Percentiles rank a stretch among this genome's conserved stretches.
Conservation (phyloP, 495 filamentous ascomycete species). For the Astrothelium subdiscretum region DNA sequence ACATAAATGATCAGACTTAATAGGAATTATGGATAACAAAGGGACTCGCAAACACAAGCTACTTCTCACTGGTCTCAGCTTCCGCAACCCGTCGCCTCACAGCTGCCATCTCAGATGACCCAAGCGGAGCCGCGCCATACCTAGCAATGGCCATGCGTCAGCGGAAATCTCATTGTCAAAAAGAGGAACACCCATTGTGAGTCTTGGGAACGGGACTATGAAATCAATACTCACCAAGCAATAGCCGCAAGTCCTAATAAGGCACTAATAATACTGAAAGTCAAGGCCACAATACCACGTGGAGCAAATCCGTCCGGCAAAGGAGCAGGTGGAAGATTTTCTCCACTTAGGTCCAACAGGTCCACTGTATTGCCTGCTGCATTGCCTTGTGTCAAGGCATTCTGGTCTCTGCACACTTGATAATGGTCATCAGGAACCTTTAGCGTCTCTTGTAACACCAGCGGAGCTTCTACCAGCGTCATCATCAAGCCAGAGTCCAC, state of each 20-base stretch:
- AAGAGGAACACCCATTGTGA: not conserved
- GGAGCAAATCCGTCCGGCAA: slow-evolving; percentile 63
- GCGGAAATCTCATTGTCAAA: not conserved
- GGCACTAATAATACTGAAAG: slow-evolving; percentile 58
- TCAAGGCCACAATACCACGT: slow-evolving; percentile 38
- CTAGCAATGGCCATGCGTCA: slow-evolving; percentile 2
- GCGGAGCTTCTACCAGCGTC: slow-evolving; percentile 60
- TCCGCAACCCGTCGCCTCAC: slow-evolving; percentile 10
- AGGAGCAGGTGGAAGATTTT: slow-evolving; percentile 41
- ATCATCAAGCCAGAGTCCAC: slow-evolving; percentile 59
- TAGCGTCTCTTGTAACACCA: slow-evolving; percentile 47
- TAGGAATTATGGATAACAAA: too few species aligned
- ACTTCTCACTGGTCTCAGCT: slow-evolving; percentile 2
- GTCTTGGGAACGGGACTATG: not conserved
- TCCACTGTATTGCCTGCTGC: slow-evolving; percentile 60
- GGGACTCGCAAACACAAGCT: not conserved
- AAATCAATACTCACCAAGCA: slow-evolving; percentile 41
- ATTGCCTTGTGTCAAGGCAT: slow-evolving; percentile 49
- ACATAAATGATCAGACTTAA: too few species aligned
- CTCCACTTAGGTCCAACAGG: slow-evolving; percentile 51
- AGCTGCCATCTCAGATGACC: slow-evolving; percentile 12
- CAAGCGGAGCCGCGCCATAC: slow-evolving; percentile 19
- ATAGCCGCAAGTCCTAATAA: slow-evolving; percentile 62
- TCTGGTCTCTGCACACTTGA: slow-evolving; percentile 43
- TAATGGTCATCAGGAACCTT: slow-evolving; percentile 52